phyloP scores from a whole-genome alignment of 768 basidiomycete genomes.

The Tylopilus sp. region DNA sequence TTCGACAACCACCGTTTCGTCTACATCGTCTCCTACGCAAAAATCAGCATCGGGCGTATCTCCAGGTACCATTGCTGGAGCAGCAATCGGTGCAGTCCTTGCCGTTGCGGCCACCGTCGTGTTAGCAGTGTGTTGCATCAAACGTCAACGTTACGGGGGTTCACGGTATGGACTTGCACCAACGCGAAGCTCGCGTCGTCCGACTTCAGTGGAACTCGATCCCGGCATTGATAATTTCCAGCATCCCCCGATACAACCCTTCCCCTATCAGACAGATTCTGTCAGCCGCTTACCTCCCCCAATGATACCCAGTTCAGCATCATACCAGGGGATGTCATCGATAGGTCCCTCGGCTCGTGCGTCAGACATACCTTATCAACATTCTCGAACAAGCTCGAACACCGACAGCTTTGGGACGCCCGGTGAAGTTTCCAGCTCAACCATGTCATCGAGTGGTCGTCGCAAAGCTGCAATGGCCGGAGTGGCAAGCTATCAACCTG shows the following conservation, averaged over 20 bases:
- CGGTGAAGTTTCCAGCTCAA: conserved; percentile 19
- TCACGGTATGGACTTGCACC: conserved; percentile 30
- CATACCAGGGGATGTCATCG: conserved; percentile 4
- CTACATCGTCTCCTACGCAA: conserved; percentile 20
- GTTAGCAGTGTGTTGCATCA: conserved; percentile 50
- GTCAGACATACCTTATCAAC: conserved; percentile 10
- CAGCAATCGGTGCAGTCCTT: conserved; percentile 49
- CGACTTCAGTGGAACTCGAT: conserved; percentile 40
- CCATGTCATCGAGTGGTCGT: conserved; percentile 39
- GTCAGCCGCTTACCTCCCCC: conserved; percentile 15
- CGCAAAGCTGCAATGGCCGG: conserved; percentile 59
- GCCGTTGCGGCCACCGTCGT: conserved; percentile 51
- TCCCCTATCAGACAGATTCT: conserved; percentile 27
- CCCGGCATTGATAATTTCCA: conserved; percentile 19
- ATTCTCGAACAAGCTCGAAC: conserved; percentile 22
- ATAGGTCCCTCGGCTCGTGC: conserved; percentile 5
- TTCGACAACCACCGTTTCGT: conserved; percentile 13
- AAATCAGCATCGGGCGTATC: conserved; percentile 28
- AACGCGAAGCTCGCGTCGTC: conserved; percentile 28
- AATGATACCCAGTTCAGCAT: conserved; percentile 1
- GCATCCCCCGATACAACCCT: conserved; percentile 36
- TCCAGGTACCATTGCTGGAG: conserved; percentile 46
- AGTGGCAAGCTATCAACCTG: conserved; percentile 34
- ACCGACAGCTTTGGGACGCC: conserved; percentile 16
- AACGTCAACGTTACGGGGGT: conserved; percentile 21